Evolutionary conservation across 805 yeast genomes (phyloP), one percentile per base, ranked within the genome.

Genomic region (Candida pini): DNA sequence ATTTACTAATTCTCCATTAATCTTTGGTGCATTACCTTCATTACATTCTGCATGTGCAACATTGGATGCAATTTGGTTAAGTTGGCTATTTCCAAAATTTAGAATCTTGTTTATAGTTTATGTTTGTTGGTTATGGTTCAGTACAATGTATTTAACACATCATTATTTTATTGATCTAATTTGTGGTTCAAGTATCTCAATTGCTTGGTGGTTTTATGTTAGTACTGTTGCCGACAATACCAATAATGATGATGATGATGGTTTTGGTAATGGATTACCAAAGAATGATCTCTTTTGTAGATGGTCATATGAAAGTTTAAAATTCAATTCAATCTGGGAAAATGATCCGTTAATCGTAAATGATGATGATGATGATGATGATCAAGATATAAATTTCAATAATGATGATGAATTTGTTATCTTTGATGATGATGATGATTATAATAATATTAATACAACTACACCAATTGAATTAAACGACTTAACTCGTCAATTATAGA

Each of bases 111-210:
- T 87, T 69, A 69, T 80, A 55, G 60, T 68, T 14, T 92, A 90
- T 56, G 92, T 87, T n/a, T 63, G 77, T 43, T 87, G 95, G 94
- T 71, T 92, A 47, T 90, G 97, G 97, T 92, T 96, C 95, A 75
- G 92, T 33, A 92, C 97, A 12, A 90, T 90, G 98, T 90, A 90
- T 60, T 70, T 90, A 52, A 90, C 97, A 0, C 98, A 90, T 61
- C 98, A 90, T 62, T 90, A 90, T 58, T 92, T 92, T 53, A 77
- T 90, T 40, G 97, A 90, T 56, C 73, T 90, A 34, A 85, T 86
- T 51, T 90, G 86, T n/a, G 98, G 98, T 16, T 90, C 96, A 2
- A 71, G 78, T n/a, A 66, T 92, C 37, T 78, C 95, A 0, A 71
- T 79, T 40, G 57, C 73, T 12, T 78, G 84, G 21, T 89, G 86